A percentile compares a stretch with the other conserved stretches of the same genome.
Evolutionary conservation across 2,329 filamentous ascomycete species (phyloP).

Genomic region (Beauveria varroae): DNA sequence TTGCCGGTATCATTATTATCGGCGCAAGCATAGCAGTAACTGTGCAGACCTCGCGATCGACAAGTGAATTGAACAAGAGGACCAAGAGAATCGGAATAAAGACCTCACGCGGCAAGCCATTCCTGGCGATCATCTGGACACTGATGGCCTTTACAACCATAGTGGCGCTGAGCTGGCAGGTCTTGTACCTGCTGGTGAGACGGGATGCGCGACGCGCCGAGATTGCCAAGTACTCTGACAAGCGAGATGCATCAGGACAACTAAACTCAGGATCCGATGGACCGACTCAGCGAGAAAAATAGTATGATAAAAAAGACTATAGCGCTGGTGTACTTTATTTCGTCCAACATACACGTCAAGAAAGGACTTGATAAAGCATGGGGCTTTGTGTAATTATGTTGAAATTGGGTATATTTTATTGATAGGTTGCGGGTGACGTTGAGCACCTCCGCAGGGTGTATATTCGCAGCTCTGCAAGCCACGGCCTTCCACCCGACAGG

Average conservation of each 20-base stretch:
- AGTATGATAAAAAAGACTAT: not conserved
- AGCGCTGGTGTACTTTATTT: not conserved
- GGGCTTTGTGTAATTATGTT: not conserved
- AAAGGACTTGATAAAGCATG: too few species aligned
- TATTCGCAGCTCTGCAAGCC: not conserved
- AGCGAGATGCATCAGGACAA: not conserved
- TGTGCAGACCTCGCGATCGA: conserved; percentile 14
- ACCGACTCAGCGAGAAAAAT: not conserved
- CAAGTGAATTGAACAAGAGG: not conserved
- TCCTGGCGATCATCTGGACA: not conserved
- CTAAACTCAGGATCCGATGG: not conserved
- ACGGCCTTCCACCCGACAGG: not conserved
- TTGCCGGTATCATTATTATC: conserved; percentile 30
- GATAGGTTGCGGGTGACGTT: conserved; percentile 5
- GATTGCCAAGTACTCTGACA: not conserved
- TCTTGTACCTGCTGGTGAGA: not conserved
- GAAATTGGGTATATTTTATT: conserved; percentile 10
- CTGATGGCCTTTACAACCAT: not conserved
- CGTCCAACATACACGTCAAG: too few species aligned
- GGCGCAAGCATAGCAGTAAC: conserved; percentile 37
- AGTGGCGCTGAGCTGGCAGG: not conserved
- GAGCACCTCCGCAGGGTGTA: conserved; percentile 5
- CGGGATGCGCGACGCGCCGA: not conserved
- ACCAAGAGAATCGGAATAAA: not conserved
- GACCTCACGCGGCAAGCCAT: not conserved